Evolutionary conservation across 371 early-diverging fungal genomes (phyloP).

Genomic region (Coemansia sp.): DNA sequence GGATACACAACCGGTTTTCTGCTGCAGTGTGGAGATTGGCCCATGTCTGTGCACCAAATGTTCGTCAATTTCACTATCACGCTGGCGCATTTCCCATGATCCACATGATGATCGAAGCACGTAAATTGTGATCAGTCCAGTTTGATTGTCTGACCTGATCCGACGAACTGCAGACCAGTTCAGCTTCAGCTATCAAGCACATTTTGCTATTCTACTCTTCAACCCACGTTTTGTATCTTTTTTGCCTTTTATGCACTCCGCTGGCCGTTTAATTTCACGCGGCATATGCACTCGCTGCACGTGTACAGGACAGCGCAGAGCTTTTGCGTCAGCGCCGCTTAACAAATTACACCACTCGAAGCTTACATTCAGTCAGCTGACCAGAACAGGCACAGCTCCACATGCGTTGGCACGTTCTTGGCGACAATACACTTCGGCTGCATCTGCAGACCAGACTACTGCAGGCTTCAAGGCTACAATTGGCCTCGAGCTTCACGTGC

Average conservation of each 20-base stretch:
- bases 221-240: background rate
- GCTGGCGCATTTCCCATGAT: too few relatives aligned
- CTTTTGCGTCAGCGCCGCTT: background rate
- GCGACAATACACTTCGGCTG: background rate
- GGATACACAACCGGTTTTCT: too few relatives aligned
- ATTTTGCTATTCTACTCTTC: too few relatives aligned
- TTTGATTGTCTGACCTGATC: too few relatives aligned
- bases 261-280: background rate
- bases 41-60: too few relatives aligned
- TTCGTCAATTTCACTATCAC: too few relatives aligned
- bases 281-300: background rate
- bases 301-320: background rate
- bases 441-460: background rate
- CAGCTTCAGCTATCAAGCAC: too few relatives aligned
- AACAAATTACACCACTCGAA: background rate
- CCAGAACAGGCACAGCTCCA: background rate
- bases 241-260: background rate
- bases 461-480: constrained; percentile 65
- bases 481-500: constrained; percentile 91
- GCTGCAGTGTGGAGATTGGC: too few relatives aligned
- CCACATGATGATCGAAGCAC: too few relatives aligned
- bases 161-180: too few relatives aligned
- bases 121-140: too few relatives aligned
- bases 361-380: background rate
- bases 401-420: background rate